These are phyloP conservation scores for Diddensiella caesifluorescens DNA, from an alignment of 805 yeast species.

Conservation along the genomic window DNA sequence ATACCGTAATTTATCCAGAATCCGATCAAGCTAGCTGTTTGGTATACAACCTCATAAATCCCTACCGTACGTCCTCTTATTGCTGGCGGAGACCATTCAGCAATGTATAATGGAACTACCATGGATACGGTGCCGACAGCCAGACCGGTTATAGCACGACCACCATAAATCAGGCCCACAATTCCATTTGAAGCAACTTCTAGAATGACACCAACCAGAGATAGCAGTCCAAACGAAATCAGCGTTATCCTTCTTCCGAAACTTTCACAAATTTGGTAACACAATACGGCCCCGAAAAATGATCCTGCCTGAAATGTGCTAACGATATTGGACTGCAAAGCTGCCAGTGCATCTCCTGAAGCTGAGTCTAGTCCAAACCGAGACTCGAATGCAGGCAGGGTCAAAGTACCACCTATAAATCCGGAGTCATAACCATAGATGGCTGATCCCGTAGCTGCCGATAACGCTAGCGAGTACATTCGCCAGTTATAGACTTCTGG, in stretches of 20 bases:
- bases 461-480: constrained; percentile 39
- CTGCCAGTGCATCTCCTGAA: constrained; percentile 23
- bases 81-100: constrained; percentile 38
- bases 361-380: constrained; percentile 41
- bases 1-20: constrained; percentile 16
- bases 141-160: constrained; percentile 46
- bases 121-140: constrained; percentile 50
- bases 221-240: constrained; percentile 34
- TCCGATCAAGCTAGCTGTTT: constrained; percentile 13
- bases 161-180: constrained; percentile 41
- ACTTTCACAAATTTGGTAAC: constrained; percentile 29
- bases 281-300: constrained; percentile 42
- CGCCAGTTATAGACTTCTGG: constrained; percentile 42
- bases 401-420: constrained; percentile 43
- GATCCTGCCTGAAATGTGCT: constrained; percentile 28
- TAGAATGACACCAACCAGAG: constrained; percentile 24
- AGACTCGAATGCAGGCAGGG: constrained; percentile 39
- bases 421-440: constrained; percentile 44
- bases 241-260: constrained; percentile 22
- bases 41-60: constrained; percentile 14
- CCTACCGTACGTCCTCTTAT: constrained; percentile 27
- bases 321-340: constrained; percentile 14
- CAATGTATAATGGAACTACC: constrained; percentile 47
- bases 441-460: constrained; percentile 46
- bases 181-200: constrained; percentile 21